phyloP scores from a whole-genome alignment of 1,284 basidiomycete genomes.

The Papiliotrema fonsecae region DNA sequence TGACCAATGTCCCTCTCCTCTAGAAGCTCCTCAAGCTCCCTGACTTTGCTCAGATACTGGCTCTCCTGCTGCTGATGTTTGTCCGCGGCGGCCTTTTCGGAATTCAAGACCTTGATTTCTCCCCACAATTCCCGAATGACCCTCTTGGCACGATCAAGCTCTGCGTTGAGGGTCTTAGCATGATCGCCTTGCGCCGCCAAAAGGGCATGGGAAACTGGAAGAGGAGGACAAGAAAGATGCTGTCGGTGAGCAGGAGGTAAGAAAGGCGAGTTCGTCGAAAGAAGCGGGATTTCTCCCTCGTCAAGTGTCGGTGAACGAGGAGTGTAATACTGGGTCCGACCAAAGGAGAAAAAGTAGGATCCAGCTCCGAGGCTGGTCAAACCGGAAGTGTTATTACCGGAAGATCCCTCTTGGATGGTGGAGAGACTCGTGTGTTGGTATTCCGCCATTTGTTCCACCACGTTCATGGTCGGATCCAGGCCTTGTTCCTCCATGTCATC shows the following conservation, averaged over 20 bases:
- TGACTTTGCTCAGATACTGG: neutral
- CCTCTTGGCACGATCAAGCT: slow-evolving; percentile 13
- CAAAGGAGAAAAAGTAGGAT: too few species aligned
- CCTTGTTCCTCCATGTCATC: too few species aligned
- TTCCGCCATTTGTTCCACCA: neutral
- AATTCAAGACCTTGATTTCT: slow-evolving; percentile 8
- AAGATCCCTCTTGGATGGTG: slow-evolving; percentile 16
- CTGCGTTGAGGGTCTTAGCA: slow-evolving; percentile 11
- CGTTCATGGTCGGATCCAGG: too few species aligned
- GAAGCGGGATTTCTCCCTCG: neutral
- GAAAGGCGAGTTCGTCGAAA: neutral
- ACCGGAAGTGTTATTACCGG: too few species aligned
- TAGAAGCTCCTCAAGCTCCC: slow-evolving; percentile 7
- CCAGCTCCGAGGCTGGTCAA: too few species aligned
- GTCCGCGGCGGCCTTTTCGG: neutral
- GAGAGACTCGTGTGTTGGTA: slow-evolving; percentile 13
- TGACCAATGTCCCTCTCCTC: slow-evolving; percentile 8
- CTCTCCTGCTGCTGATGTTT: neutral
- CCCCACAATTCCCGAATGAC: slow-evolving; percentile 15
- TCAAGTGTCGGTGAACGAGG: neutral
- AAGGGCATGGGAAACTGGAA: slow-evolving; percentile 10
- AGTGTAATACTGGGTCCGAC: neutral
- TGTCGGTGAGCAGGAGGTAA: neutral
- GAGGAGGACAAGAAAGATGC: slow-evolving; percentile 21
- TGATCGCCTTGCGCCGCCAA: slow-evolving; percentile 19